Evolutionary conservation across 2,329 filamentous ascomycete genomes (phyloP), one percentile per base, ranked within the genome.

Genomic region (Pseudogymnoascus verrucosus): DNA sequence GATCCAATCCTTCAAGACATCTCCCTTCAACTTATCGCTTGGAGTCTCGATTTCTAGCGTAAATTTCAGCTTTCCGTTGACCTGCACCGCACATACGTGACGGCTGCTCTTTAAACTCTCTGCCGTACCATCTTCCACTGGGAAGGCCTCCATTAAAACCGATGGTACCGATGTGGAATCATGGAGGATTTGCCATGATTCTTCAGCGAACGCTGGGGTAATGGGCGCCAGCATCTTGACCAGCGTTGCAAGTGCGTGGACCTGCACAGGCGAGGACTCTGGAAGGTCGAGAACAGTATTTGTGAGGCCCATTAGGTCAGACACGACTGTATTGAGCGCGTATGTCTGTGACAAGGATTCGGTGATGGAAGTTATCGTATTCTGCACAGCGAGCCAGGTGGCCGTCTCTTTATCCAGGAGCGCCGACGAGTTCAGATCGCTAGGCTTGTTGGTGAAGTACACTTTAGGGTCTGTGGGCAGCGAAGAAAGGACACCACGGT

Each of bases 291-390:
- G 23, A 16, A 51, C 39, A 0, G 79, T 75, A 73, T 96, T 96
- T 3, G 90, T 93, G 14, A 96, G 80, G 44, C 84, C 85, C 82
- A 91, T 96, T 12, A 96, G 79, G 70, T 93, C 89, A 1, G 90
- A 95, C 16, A 96, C 83, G 7, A 90, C 82, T 0, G 91, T 96
- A 76, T 96, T 96, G 62, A 96, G 80, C 0, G 89, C 82, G 72
- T 92, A 89, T 0, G 91, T 86, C 61, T 84, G 82, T 21, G 87
- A 81, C 70, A 92, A 88, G 1, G 89, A 88, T 5, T 80, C 77
- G 0, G 86, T 89, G 63, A 93, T 84, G 5, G 83, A 88, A 3
- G 75, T 72, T 63, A 95, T 87, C 3, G 87, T 87, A 54, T 80
- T 77, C 71, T 96, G 89, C 1, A 88, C 83, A 12, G 83, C 78